Conservation (phyloP, 2,329 filamentous ascomycete species). For the Volutella citrinella region DNA sequence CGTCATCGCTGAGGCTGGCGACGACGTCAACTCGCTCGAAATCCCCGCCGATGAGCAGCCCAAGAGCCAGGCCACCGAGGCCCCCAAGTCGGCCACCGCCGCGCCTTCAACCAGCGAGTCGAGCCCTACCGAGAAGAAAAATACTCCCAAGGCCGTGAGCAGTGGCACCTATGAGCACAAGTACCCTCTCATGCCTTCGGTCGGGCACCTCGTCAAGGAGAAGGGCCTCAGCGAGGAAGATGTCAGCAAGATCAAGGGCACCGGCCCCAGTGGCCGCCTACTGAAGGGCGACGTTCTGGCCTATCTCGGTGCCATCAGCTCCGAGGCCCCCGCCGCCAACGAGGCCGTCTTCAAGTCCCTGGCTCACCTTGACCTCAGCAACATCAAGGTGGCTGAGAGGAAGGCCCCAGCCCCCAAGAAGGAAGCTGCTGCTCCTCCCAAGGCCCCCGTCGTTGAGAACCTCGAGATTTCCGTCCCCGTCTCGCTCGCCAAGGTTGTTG, state of each 20-base stretch:
- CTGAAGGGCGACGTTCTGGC: constrained; percentile 95
- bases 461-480: constrained; percentile 69
- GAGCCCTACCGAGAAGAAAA: constrained; percentile 34
- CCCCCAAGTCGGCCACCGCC: constrained; percentile 37
- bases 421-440: constrained; percentile 36
- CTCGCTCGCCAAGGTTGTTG: constrained; percentile 73
- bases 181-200: constrained; percentile 78
- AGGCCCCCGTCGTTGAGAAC: constrained; percentile 43
- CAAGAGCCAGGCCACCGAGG: constrained; percentile 67
- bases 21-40: constrained; percentile 72
- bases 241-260: constrained; percentile 77
- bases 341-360: constrained; percentile 72
- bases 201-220: constrained; percentile 75
- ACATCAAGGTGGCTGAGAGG: constrained; percentile 76
- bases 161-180: constrained; percentile 60
- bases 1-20: constrained; percentile 76
- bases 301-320: constrained; percentile 75
- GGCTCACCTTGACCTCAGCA: constrained; percentile 85
- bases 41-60: constrained; percentile 67
- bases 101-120: constrained; percentile 27
- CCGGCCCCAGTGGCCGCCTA: constrained; percentile 81
- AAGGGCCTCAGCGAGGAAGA: constrained; percentile 75
- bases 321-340: constrained; percentile 67
- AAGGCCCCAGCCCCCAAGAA: constrained; percentile 37
- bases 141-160: constrained; percentile 33